Evolutionary conservation across 2,329 filamentous ascomycete genomes (phyloP), one percentile per base, ranked within the genome.

Genomic region (Lasiodiplodia sp.): DNA sequence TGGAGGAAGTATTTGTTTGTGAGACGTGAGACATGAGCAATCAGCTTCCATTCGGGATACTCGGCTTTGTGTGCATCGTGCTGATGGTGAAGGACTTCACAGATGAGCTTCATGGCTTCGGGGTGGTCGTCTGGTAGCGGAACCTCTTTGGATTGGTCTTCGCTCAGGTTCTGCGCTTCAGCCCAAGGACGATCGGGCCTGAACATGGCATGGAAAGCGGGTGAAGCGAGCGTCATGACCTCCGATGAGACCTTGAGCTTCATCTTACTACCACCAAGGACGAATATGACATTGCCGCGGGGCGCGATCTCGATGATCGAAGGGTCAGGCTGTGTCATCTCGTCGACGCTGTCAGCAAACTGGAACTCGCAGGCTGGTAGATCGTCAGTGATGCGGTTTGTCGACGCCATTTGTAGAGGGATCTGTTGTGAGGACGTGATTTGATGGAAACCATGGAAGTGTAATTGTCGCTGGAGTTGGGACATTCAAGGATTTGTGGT

Each of bases 61-160:
- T 34, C 40, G 16, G 6, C 37, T 3, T 58, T 14, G 16, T 58
- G 14, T 7, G 38, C 11, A 12, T 47, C 37, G 44, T 25, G 18
- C 5, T 8, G 34, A 47, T 53, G 60, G 60, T 65, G 60, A 28
- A 65, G 23, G 14, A 65, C 11, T 8, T 18, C 44, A 28, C 60
- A 65, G 12, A 65, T 28, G 10, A 65, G 18, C 21, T 38, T 37
- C 44, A 65, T 65, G 28, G 40, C 60, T 31, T 34, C 14, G 6
- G 40, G 28, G 37, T 53, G 16, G 25, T 65, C 60, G 16, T 65
- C 44, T 1, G 44, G 44, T 25, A 65, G 8, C 16, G 40, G 16
- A 18, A 65, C 23, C 14, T 53, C 14, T 47, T 65, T 65, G 5
- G 60, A 47, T 10, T 21, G 49, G 7, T 16, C 31, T 18, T 40